Percentiles rank a stretch among this genome's conserved stretches.
These are phyloP conservation scores for Metarhizium robertsii DNA, from an alignment of 2,329 filamentous ascomycete species.

Conservation along the genomic window DNA sequence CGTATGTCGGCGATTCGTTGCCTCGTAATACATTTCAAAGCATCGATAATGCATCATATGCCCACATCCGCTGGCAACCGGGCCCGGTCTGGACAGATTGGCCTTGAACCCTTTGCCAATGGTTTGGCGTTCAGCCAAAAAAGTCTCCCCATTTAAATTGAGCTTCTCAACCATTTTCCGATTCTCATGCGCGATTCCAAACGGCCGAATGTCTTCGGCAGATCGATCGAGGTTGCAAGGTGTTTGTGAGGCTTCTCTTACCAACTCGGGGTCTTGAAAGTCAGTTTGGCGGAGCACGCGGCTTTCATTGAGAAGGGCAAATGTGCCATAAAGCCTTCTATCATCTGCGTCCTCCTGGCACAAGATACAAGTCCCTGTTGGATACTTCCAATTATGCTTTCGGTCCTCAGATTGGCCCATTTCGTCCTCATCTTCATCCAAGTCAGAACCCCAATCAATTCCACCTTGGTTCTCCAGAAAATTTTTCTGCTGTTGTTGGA, in stretches of 20 bases:
- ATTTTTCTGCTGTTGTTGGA: constrained; percentile 93
- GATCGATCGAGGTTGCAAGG: constrained; percentile 78
- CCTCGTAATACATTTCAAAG: constrained; percentile 84
- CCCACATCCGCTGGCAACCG: constrained; percentile 84
- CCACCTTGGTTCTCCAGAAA: constrained; percentile 85
- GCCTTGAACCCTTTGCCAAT: constrained; percentile 84
- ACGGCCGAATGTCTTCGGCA: constrained; percentile 74
- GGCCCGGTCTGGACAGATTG: constrained; percentile 56
- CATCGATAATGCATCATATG: constrained; percentile 98
- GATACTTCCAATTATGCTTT: constrained; percentile 71
- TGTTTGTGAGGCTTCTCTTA: constrained; percentile 71
- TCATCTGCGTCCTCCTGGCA: constrained; percentile 96
- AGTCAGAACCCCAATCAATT: constrained; percentile 74
- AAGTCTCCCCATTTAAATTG: constrained; percentile 59
- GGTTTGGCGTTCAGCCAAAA: constrained; percentile 66
- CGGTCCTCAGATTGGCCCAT: constrained; percentile 50
- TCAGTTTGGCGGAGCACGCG: constrained; percentile 81
- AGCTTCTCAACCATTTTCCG: constrained; percentile 67
- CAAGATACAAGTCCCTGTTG: constrained; percentile 84
- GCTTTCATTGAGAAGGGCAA: constrained; percentile 81
- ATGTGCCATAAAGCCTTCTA: constrained; percentile 80
- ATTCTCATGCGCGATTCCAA: constrained; percentile 86
- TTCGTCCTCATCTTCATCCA: constrained; percentile 63
- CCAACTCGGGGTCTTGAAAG: constrained; percentile 69
- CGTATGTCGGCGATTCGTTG: constrained; percentile 72